Conservation (phyloP, 805 yeast genomes). For the Suhomyces emberorum region DNA sequence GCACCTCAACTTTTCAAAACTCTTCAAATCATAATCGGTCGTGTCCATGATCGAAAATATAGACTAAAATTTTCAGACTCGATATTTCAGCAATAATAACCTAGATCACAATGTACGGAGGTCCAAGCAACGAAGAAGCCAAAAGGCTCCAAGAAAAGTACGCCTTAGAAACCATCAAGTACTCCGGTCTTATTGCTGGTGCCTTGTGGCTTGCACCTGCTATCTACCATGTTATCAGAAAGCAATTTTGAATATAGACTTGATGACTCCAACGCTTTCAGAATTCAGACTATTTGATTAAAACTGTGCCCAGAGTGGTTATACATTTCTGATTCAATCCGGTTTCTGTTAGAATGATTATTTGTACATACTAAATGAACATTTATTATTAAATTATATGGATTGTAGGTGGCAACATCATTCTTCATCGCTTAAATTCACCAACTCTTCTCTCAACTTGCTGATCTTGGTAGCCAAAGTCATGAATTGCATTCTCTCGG, state of each 20-base stretch:
- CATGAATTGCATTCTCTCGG: slow-evolving; percentile 54
- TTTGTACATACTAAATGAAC: slow-evolving; percentile 2
- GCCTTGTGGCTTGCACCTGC: slow-evolving; percentile 62
- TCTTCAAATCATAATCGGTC: background rate
- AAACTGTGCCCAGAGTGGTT: no score
- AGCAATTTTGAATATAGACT: slow-evolving; percentile 38
- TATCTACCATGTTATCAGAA: slow-evolving; percentile 50
- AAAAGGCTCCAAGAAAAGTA: slow-evolving; percentile 63
- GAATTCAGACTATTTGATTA: no score
- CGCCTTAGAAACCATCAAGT: slow-evolving; percentile 54
- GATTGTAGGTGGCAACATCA: no score
- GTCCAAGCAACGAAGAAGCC: slow-evolving; percentile 60
- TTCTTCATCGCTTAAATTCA: slow-evolving; percentile 18
- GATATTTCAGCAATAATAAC: background rate
- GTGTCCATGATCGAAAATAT: background rate
- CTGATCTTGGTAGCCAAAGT: slow-evolving; percentile 37
- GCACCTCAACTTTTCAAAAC: background rate
- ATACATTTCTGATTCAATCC: no score
- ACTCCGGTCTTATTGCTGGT: slow-evolving; percentile 62
- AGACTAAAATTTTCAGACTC: background rate
- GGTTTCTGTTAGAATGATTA: background rate
- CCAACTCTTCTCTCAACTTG: slow-evolving; percentile 35
- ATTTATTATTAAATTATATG: background rate
- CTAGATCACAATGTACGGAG: slow-evolving; percentile 41
- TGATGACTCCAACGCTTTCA: no score